A percentile compares a stretch with the other conserved stretches of the same genome.
These are phyloP conservation scores for Neotropicomus parvogracilis DNA, from an alignment of 1,284 basidiomycete species.

Conservation along the genomic window DNA sequence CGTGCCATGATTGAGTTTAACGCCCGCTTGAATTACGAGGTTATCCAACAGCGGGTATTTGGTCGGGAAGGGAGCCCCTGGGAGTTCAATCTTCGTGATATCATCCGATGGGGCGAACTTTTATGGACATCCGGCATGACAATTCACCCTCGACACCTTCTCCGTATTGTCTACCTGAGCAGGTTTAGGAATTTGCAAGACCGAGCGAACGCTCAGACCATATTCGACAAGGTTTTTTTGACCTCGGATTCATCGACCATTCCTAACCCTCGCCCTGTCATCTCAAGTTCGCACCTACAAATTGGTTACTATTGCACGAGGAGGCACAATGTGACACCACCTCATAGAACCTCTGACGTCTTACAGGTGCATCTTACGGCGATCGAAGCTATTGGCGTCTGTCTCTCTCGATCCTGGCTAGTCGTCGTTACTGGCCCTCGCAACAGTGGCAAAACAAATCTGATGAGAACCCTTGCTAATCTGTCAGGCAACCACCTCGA, in stretches of 20 bases:
- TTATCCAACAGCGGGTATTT: constrained; percentile 66
- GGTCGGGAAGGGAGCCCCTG: constrained; percentile 88
- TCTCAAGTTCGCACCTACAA: constrained; percentile 61
- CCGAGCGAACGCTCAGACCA: constrained; percentile 50
- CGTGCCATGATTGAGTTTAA: constrained; percentile 87
- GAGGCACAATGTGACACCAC: constrained; percentile 45
- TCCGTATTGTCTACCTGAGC: constrained; percentile 76
- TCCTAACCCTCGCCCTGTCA: constrained; percentile 28
- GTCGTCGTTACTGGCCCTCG: constrained; percentile 81
- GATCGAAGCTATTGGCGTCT: constrained; percentile 75
- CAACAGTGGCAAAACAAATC: constrained; percentile 77
- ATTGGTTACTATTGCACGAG: constrained; percentile 64
- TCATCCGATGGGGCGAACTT: constrained; percentile 87
- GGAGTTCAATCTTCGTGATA: constrained; percentile 98
- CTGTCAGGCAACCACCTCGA: constrained; percentile 67
- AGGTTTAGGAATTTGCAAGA: constrained; percentile 81
- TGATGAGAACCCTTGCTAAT: constrained; percentile 72
- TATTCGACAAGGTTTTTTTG: constrained; percentile 67
- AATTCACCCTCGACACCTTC: constrained; percentile 44
- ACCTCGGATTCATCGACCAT: constrained; percentile 21
- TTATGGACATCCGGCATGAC: constrained; percentile 38
- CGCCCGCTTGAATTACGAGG: constrained; percentile 65
- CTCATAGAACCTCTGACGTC: constrained; percentile 45
- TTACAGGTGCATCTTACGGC: constrained; percentile 64
- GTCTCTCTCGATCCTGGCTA: constrained; percentile 81